These are phyloP conservation scores for Trebouxia sp. DNA, from an alignment of 139 green algal species.

Conservation along the genomic window DNA sequence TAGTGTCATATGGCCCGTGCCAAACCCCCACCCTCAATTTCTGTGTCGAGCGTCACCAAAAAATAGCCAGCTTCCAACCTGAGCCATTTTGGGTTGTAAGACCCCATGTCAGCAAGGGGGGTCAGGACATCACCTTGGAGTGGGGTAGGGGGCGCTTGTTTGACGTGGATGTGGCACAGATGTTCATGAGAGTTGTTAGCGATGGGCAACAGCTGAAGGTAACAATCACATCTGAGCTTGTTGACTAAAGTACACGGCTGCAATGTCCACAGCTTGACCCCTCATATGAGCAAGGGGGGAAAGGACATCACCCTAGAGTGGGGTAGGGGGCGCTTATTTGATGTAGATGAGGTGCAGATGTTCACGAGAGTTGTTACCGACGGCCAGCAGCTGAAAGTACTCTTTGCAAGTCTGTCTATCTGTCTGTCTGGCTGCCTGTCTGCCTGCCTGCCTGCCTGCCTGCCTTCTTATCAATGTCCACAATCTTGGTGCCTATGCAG, in stretches of 20 bases:
- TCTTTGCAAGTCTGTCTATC: too few species aligned
- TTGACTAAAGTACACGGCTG: too few species aligned
- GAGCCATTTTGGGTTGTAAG: conserved; percentile 78
- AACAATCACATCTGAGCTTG: background rate
- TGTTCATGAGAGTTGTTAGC: conserved; percentile 45
- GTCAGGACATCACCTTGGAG: conserved; percentile 54
- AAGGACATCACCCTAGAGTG: conserved; percentile 63
- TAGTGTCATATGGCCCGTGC: conserved; percentile 89
- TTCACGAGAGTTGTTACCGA: conserved; percentile 48
- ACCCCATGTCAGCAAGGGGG: conserved; percentile 46
- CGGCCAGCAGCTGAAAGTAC: conserved; percentile 8
- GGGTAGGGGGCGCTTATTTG: conserved; percentile 75
- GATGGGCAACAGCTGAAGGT: conserved; percentile 31
- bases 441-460: too few species aligned
- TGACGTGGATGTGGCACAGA: conserved; percentile 53
- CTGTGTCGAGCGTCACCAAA: conserved; percentile 77
- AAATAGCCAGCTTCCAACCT: conserved; percentile 70
- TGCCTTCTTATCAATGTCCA: too few species aligned
- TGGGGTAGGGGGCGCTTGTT: conserved; percentile 79
- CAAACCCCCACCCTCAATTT: conserved; percentile 90
- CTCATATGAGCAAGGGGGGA: conserved; percentile 46
- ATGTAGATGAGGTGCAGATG: conserved; percentile 49
- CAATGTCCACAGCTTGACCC: too few species aligned
- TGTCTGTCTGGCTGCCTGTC: too few species aligned
- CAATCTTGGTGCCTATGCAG: too few species aligned